Percentiles rank a stretch among this genome's conserved stretches.
These are phyloP conservation scores for Rhodomyrtus tomentosa DNA, from an alignment of 345 rosid genomes.

Conservation along the genomic window DNA sequence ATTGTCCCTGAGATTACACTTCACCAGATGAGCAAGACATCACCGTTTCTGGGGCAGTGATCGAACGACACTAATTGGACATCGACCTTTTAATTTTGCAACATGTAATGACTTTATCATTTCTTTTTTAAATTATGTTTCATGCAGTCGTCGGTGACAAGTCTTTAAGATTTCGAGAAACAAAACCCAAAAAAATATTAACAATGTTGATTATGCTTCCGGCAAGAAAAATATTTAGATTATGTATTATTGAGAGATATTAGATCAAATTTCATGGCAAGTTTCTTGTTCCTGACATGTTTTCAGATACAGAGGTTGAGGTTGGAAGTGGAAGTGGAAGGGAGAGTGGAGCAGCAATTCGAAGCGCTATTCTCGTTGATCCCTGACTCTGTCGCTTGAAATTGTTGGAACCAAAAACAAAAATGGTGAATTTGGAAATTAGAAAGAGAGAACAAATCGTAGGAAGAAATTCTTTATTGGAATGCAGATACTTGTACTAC, in stretches of 20 bases:
- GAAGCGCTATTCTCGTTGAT: slow-evolving; percentile 32
- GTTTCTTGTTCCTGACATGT: background rate
- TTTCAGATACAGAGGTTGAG: slow-evolving; percentile 37
- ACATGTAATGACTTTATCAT: too few relatives aligned
- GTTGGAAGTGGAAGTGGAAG: slow-evolving; percentile 46
- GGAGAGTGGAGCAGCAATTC: slow-evolving; percentile 42
- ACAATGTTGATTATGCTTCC: background rate
- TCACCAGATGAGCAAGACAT: too few relatives aligned
- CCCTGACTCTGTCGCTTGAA: slow-evolving; percentile 26
- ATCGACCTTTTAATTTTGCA: too few relatives aligned
- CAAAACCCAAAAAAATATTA: background rate
- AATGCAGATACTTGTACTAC: too few relatives aligned
- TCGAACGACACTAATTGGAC: too few relatives aligned
- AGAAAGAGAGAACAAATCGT: too few relatives aligned
- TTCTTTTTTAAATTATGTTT: too few relatives aligned
- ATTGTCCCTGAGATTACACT: too few relatives aligned
- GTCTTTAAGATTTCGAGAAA: background rate
- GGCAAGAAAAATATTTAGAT: background rate
- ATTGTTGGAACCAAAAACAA: background rate
- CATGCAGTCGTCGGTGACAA: too few relatives aligned
- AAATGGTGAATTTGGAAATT: too few relatives aligned
- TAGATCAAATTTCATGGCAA: background rate
- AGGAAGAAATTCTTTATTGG: too few relatives aligned
- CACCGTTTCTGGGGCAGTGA: too few relatives aligned
- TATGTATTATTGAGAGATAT: background rate